Conservation (phyloP, 768 basidiomycete genomes). For the Pleurotus tuoliensis region DNA sequence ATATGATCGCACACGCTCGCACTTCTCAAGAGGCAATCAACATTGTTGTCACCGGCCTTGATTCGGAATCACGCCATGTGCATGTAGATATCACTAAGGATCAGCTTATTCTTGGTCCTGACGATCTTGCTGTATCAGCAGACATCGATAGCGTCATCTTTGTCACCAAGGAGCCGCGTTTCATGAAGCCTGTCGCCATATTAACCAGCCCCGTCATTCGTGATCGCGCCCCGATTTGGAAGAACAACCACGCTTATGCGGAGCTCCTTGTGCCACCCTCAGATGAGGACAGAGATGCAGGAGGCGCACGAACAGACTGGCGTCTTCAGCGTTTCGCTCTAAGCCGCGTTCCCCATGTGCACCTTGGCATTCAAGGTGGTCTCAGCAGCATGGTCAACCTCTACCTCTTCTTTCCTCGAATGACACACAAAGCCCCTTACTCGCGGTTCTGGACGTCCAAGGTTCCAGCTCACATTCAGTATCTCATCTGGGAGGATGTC, state of each 20-base stretch:
- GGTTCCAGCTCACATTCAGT: slow-evolving; percentile 11
- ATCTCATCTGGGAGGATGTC: slow-evolving; percentile 12
- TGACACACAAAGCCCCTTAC: slow-evolving; percentile 13
- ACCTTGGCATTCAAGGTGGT: slow-evolving; percentile 13
- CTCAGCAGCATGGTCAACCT: slow-evolving; percentile 9
- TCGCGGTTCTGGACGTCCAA: slow-evolving; percentile 6
- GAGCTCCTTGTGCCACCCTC: slow-evolving; percentile 11
- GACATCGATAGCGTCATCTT: slow-evolving; percentile 16
- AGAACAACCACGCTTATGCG: slow-evolving; percentile 14
- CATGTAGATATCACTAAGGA: slow-evolving; percentile 8
- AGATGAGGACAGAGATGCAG: not conserved
- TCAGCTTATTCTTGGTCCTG: not conserved
- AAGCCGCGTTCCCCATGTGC: slow-evolving; percentile 14
- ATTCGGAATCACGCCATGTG: slow-evolving; percentile 2
- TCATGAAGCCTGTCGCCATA: slow-evolving; percentile 6
- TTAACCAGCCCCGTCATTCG: slow-evolving; percentile 9
- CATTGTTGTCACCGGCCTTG: slow-evolving; percentile 12
- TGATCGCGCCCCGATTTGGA: slow-evolving; percentile 11
- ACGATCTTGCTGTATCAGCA: not conserved
- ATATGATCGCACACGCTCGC: slow-evolving; percentile 8
- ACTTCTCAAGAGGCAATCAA: not conserved
- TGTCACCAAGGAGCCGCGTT: slow-evolving; percentile 6
- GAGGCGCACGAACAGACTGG: slow-evolving; percentile 9
- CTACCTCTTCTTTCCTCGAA: slow-evolving; percentile 16
- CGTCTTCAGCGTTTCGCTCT: not conserved